Evolutionary conservation across 805 yeast species (phyloP), one percentile per base, ranked within the genome.

Genomic region (Metschnikowia drakensbergensis): DNA sequence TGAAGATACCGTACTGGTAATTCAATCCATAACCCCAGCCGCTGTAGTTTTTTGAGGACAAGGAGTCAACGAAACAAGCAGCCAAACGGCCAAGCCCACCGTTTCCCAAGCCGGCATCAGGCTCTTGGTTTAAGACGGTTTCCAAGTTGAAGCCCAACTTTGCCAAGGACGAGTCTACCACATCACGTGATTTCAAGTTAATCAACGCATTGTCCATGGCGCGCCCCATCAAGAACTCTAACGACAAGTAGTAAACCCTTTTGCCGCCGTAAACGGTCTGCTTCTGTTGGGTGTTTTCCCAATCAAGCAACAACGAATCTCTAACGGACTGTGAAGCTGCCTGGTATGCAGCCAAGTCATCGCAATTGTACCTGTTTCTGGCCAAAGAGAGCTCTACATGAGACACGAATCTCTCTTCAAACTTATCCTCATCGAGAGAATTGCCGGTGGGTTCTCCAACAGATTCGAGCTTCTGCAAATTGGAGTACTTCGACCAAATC

Each of bases 1-100:
- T 81, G 69, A 90, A 90, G 58, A 90, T 90, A 66, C 97, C 97
- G 64, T 91, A 90, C 68, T 89, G 89, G 71, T 90, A 90, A 64
- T 96, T 84, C 58, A 90, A 73, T 51, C 97, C 97, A 66, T 90
- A 90, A 54, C 97, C 97, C 97, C 97, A 90, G 45, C 96, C 96
- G 13, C 95, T 89, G 66, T 87, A 88, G 66, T 87, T 83, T 55
- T 87, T 85, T 4, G 96, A 83, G 32, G 94, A 81, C 64, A 90
- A 72, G 1, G 96, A 88, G 69, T 91, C 97, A 42, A 90, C 81
- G 64, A 89, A 90, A 69, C 97, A 91, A 22, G 97, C 96, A 23
- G 97, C 97, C 62, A 90, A 75, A 64, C 97, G 81, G 54, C 97
- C 97, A 48, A 90, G 74, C 54, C 97, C 97, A 63, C 97, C 97